Evolutionary conservation across 495 filamentous ascomycete genomes (phyloP), one percentile per base, ranked within the genome.

Genomic region (Evernia prunastri): DNA sequence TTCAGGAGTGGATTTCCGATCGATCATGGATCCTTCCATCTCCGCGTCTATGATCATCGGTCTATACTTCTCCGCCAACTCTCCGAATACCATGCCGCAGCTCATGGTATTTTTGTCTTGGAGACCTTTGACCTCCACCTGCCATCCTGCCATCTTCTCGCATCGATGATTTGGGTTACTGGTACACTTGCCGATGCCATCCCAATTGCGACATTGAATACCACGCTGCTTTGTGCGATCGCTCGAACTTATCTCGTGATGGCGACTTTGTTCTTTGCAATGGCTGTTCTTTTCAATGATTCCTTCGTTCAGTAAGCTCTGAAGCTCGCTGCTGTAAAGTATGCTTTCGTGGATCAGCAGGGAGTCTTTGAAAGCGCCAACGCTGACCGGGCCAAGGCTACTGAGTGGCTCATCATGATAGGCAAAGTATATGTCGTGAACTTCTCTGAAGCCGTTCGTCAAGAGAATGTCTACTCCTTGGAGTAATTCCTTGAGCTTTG

Each of bases 51-150:
- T 40, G 35, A 56, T 18, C 31, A 61, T 59, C 10, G 58, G 47
- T 29, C 63, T 29, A 27, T 70, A 65, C 53, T 70, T 70, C 57
- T 70, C 68, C 17, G 60, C 60, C 23, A 70, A 57, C 35, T 56
- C 51, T 57, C 56, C 68, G 51, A 68, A 70, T 15, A 66, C 47
- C 65, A 70, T 63, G 13, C 66, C 66, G 57, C 65, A 68, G 31
- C 60, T 60, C 63, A 63, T 68, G 18, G 59, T 63, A 18, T 45
- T 42, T 51, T 62, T 40, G 60, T 66, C 36, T 47, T 63, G 54
- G 35, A 68, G 60, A 20, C 51, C 63, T 59, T 49, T 9, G 31
- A 40, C 33, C 29, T 57, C 35, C 56, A 12, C 31, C 10, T 43
- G 59, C 47, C 36, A 39, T 23, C 25, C 40, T 25, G 33, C 17